These are phyloP conservation scores for Daldinia vernicosa DNA, from an alignment of 495 filamentous ascomycete species.

Conservation along the genomic window DNA sequence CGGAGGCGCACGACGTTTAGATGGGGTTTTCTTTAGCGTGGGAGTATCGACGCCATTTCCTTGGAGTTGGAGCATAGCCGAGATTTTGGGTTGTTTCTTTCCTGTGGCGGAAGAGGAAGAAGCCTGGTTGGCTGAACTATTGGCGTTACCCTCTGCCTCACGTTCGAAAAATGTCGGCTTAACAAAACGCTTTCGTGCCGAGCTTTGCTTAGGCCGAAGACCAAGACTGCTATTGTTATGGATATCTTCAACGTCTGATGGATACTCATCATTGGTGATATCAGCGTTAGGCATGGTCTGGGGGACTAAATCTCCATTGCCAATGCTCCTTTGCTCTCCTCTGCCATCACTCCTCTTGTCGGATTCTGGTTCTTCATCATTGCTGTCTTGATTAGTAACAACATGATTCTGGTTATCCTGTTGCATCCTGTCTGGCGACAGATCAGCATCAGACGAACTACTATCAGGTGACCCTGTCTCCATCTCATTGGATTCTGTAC, in stretches of 20 bases:
- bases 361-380: not conserved
- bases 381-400: not conserved
- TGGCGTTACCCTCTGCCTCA: conserved; percentile 14
- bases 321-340: conserved; percentile 6
- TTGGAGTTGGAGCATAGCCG: conserved; percentile 34
- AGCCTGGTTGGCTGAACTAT: conserved; percentile 2
- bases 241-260: conserved; percentile 1
- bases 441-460: not conserved
- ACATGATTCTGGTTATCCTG: conserved; percentile 10
- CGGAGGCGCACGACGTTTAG: conserved; percentile 1
- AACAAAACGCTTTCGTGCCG: conserved; percentile 36
- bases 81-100: conserved; percentile 34
- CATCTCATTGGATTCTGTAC: conserved; percentile 15
- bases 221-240: not conserved
- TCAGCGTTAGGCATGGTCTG: not conserved
- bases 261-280: conserved; percentile 11
- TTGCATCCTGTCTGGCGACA: not conserved
- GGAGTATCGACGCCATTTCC: conserved; percentile 19
- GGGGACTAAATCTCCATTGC: not conserved
- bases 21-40: conserved; percentile 4
- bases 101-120: conserved; percentile 2
- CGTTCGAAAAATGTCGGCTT: conserved; percentile 43
- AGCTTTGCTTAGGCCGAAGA: conserved; percentile 17
- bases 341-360: not conserved
- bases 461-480: not conserved